Conservation (phyloP, 2,329 filamentous ascomycete species). For the Delphinella strobiligena region DNA sequence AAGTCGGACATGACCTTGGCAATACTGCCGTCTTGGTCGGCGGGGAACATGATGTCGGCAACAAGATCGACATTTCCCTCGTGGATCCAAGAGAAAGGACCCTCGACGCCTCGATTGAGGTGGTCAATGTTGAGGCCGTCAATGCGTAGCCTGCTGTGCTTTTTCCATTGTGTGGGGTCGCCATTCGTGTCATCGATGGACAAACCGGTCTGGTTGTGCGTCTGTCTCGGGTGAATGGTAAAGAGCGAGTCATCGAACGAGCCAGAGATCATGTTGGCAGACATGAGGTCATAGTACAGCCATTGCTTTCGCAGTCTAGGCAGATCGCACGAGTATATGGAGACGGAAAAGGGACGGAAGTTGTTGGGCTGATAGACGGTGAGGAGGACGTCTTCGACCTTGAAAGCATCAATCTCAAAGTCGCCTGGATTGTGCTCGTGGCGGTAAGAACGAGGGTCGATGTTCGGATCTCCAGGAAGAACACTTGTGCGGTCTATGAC, state of each 20-base stretch:
- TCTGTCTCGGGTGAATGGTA: slow-evolving; percentile 88
- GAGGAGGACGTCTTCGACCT: slow-evolving; percentile 82
- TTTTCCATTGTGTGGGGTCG: slow-evolving; percentile 75
- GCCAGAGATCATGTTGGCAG: slow-evolving; percentile 90
- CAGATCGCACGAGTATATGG: slow-evolving; percentile 90
- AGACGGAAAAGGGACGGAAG: slow-evolving; percentile 91
- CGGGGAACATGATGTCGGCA: slow-evolving; percentile 87
- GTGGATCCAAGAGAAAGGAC: slow-evolving; percentile 95
- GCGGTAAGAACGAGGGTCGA: slow-evolving; percentile 77
- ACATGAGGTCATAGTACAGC: slow-evolving; percentile 95
- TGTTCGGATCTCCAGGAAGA: slow-evolving; percentile 44
- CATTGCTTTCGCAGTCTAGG: slow-evolving; percentile 89
- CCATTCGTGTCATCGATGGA: slow-evolving; percentile 45
- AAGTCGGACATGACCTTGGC: slow-evolving; percentile 94
- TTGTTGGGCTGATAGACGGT: slow-evolving; percentile 81
- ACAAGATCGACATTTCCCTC: slow-evolving; percentile 96
- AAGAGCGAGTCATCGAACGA: slow-evolving; percentile 93
- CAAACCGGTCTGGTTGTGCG: slow-evolving; percentile 63
- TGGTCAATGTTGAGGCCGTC: slow-evolving; percentile 93
- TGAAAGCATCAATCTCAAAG: slow-evolving; percentile 95
- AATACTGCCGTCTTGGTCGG: slow-evolving; percentile 76
- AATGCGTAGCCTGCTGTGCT: slow-evolving; percentile 83
- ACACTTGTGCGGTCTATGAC: slow-evolving; percentile 85
- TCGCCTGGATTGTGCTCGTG: slow-evolving; percentile 83
- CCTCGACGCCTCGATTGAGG: slow-evolving; percentile 82